Percentiles rank a stretch among this genome's conserved stretches.
Evolutionary conservation across 331 rosid genomes (phyloP).

Genomic region (Telfairia occidentalis): DNA sequence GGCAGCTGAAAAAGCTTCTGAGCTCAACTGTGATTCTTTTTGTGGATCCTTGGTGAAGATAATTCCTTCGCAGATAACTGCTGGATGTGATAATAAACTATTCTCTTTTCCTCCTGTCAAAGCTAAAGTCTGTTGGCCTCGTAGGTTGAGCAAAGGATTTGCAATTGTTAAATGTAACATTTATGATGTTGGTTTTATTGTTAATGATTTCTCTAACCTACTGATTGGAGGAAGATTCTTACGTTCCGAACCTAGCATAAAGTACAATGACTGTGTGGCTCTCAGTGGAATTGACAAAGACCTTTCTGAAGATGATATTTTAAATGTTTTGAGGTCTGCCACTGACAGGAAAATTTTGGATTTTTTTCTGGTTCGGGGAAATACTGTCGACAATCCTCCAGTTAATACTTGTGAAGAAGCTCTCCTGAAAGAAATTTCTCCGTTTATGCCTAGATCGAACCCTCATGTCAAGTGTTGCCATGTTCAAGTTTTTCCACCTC

Average conservation of each 20-base stretch:
- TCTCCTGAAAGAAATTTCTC: slow-evolving; percentile 55
- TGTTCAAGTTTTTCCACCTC: slow-evolving; percentile 63
- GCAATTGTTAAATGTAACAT: slow-evolving; percentile 52
- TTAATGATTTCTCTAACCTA: slow-evolving; percentile 53
- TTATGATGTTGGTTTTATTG: slow-evolving; percentile 30
- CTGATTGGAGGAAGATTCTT: slow-evolving; percentile 47
- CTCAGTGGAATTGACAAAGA: slow-evolving; percentile 46
- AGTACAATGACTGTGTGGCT: slow-evolving; percentile 25
- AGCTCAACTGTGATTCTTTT: slow-evolving; percentile 37
- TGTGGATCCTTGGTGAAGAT: slow-evolving; percentile 47
- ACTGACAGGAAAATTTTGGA: slow-evolving; percentile 62
- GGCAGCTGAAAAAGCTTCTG: slow-evolving; percentile 54
- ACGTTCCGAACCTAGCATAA: slow-evolving; percentile 37
- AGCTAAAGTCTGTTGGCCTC: slow-evolving; percentile 82
- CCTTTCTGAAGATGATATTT: slow-evolving; percentile 53
- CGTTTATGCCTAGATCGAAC: slow-evolving; percentile 48
- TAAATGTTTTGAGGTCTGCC: slow-evolving; percentile 43
- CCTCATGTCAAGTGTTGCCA: slow-evolving; percentile 38
- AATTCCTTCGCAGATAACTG: slow-evolving; percentile 40
- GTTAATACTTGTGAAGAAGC: slow-evolving; percentile 59
- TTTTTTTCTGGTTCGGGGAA: slow-evolving; percentile 62
- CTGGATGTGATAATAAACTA: slow-evolving; percentile 45
- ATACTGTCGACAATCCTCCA: slow-evolving; percentile 48
- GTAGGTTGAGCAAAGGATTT: slow-evolving; percentile 57
- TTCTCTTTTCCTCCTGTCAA: slow-evolving; percentile 65